Base-by-base conservation (phyloP, 495 filamentous ascomycete species). In the Neurospora sp. region DNA sequence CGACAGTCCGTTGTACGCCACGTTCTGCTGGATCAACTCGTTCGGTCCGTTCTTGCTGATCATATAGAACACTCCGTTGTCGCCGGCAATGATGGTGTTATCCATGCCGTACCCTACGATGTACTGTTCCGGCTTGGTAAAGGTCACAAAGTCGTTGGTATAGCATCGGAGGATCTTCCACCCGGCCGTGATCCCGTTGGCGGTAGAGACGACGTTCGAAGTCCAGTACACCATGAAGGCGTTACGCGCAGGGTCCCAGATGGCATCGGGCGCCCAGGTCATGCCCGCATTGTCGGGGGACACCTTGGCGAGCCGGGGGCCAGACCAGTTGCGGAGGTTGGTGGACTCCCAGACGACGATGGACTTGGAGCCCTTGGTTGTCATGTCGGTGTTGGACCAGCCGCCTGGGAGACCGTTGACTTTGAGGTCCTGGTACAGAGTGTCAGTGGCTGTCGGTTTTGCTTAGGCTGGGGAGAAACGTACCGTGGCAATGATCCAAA, bases 191-290 rank as follows among this genome's bases (percentile, higher is more conserved):
- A 66, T 66, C 6, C 54, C 54, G 54, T 66, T 66, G 54, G 12
- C 54, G 54, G 14, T 66, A 35, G 54, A 66, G 7, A 66, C 5
- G 27, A 66, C 54, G 27, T 40, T 72, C 31, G 42, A 66, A 16
- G 71, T 72, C 20, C 40, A 72, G 35, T 69, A 72, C 40, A 72
- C 41, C n/a, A 72, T 27, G 35, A 38, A 72, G 14, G 46, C 59
- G 5, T 72, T 66, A 7, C 44, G 46, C 9, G 12, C 40, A 10
- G 71, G 71, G 20, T 72, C 71, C 71, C 71, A 72, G 44, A 72
- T 72, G 31, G 71, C 71, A n/a, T 72, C 71, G 5, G 71, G 71
- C 1, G 71, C 71, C 71, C 71, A 72, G 20, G 71, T 54, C 71
- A 72, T 72, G 27, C 40, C 71, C 5, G 71, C 71, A 39, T 72